A percentile compares a stretch with the other conserved stretches of the same genome.
These are phyloP conservation scores for Tillandsia leiboldiana DNA, from an alignment of 176 grass and related monocot genomes.

Conservation along the genomic window DNA sequence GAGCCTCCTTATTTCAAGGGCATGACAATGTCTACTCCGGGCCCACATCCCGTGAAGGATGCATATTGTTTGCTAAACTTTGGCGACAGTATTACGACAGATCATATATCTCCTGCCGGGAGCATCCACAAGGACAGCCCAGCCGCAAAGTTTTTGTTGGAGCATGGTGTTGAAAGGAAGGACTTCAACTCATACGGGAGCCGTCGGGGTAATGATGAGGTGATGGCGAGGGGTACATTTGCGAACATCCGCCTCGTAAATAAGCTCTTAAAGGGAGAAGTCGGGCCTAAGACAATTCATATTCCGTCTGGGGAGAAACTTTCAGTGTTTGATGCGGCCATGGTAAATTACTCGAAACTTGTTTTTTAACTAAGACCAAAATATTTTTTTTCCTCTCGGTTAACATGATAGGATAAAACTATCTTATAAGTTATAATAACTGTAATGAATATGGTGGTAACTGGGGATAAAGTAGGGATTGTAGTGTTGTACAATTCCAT, in stretches of 20 bases:
- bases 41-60: constrained; percentile 77
- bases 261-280: constrained; percentile 89
- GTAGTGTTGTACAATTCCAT: too few relatives aligned
- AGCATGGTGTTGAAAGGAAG: constrained; percentile 65
- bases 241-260: constrained; percentile 95
- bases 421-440: too few relatives aligned
- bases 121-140: constrained; percentile 86
- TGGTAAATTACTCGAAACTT: constrained; percentile 31
- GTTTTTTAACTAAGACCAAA: not conserved
- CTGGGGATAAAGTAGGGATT: too few relatives aligned
- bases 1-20: constrained; percentile 98
- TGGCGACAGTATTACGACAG: constrained; percentile 96
- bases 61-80: constrained; percentile 96
- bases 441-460: too few relatives aligned
- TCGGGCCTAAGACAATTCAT: constrained; percentile 75
- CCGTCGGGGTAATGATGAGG: constrained; percentile 82
- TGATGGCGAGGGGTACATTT: constrained; percentile 99
- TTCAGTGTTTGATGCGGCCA: constrained; percentile 74
- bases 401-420: not conserved
- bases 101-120: constrained; percentile 93
- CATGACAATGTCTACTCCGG: constrained; percentile 93
- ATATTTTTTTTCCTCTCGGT: not conserved
- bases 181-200: constrained; percentile 97
- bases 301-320: constrained; percentile 86
- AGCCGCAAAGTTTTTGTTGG: constrained; percentile 66